A percentile compares a stretch with the other conserved stretches of the same genome.
These are phyloP conservation scores for Alternaria ethzedia DNA, from an alignment of 2,329 filamentous ascomycete genomes.

Conservation along the genomic window DNA sequence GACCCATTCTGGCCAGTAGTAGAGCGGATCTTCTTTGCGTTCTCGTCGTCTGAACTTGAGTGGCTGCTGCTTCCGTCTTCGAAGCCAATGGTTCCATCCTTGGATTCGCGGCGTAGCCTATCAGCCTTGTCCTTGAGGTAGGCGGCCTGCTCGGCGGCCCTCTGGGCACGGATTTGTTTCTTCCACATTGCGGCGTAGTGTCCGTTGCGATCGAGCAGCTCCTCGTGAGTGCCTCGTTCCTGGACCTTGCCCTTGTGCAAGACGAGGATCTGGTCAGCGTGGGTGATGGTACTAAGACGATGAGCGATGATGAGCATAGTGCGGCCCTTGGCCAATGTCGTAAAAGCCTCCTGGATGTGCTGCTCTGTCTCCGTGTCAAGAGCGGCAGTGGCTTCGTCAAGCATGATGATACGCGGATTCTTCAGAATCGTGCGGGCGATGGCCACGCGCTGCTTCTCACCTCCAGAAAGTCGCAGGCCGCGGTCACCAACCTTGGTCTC, in stretches of 20 bases:
- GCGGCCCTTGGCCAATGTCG: conserved; percentile 79
- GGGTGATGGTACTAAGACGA: conserved; percentile 62
- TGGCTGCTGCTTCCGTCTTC: conserved; percentile 50
- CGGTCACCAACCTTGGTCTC: conserved; percentile 90
- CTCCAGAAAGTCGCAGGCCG: conserved; percentile 83
- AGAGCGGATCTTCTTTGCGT: conserved; percentile 30
- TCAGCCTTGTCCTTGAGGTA: conserved; percentile 59
- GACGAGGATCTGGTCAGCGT: conserved; percentile 63
- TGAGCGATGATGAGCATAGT: conserved; percentile 96
- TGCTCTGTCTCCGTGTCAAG: conserved; percentile 92
- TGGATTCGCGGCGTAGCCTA: conserved; percentile 55
- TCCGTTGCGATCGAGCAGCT: conserved; percentile 55
- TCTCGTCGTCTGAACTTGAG: conserved; percentile 43
- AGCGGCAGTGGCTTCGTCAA: conserved; percentile 92
- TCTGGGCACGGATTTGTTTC: conserved; percentile 59
- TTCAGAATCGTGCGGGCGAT: conserved; percentile 94
- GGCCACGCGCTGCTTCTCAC: conserved; percentile 91
- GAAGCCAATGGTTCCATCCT: conserved; percentile 46
- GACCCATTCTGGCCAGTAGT: conserved; percentile 12
- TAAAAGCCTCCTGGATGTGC: conserved; percentile 87
- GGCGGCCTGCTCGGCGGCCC: conserved; percentile 58
- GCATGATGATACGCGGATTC: conserved; percentile 86
- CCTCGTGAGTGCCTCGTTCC: conserved; percentile 59
- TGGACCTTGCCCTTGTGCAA: conserved; percentile 60
- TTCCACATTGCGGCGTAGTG: conserved; percentile 60